These are phyloP conservation scores for Phytophthora cactorum DNA, from an alignment of 352 stramenopile species.

Conservation along the genomic window DNA sequence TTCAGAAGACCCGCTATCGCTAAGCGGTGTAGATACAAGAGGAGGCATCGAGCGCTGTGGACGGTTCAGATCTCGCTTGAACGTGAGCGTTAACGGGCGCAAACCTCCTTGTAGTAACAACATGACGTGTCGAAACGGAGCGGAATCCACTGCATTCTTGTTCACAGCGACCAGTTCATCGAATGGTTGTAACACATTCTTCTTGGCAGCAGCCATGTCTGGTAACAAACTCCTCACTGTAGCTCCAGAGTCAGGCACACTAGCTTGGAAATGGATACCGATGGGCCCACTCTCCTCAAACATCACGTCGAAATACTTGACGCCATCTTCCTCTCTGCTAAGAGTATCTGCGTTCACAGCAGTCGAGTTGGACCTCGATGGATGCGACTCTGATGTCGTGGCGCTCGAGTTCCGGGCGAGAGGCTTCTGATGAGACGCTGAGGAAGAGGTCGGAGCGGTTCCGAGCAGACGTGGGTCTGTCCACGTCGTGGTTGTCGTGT, in stretches of 20 bases:
- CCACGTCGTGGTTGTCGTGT: constrained; percentile 79
- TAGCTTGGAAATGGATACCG: constrained; percentile 86
- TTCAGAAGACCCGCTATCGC: constrained; percentile 6
- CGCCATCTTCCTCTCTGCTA: constrained; percentile 19
- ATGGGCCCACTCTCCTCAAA: constrained; percentile 79
- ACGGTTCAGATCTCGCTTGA: constrained; percentile 52
- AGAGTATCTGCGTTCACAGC: constrained; percentile 8
- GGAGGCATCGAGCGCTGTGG: constrained; percentile 5
- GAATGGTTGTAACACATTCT: constrained; percentile 56
- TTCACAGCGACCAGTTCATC: constrained; percentile 84
- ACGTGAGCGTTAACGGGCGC: constrained; percentile 79
- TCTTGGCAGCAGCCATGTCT: constrained; percentile 61
- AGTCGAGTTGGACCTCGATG: constrained; percentile 30
- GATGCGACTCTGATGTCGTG: constrained; percentile 17
- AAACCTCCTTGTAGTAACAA: constrained; percentile 78
- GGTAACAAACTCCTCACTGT: constrained; percentile 64
- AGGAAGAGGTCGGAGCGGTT: constrained; percentile 17
- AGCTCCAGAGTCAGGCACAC: constrained; percentile 67
- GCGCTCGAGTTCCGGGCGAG: constrained; percentile 16
- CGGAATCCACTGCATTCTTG: constrained; percentile 64
- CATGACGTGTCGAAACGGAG: constrained; percentile 85
- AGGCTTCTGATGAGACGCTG: constrained; percentile 19
- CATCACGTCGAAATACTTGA: constrained; percentile 65
- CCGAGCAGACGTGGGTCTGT: constrained; percentile 58
- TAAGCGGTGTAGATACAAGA: constrained; percentile 7